Evolutionary conservation across 106 monocot genomes (phyloP), one percentile per base, ranked within the genome.

Genomic region (Dendrobium officinale): DNA sequence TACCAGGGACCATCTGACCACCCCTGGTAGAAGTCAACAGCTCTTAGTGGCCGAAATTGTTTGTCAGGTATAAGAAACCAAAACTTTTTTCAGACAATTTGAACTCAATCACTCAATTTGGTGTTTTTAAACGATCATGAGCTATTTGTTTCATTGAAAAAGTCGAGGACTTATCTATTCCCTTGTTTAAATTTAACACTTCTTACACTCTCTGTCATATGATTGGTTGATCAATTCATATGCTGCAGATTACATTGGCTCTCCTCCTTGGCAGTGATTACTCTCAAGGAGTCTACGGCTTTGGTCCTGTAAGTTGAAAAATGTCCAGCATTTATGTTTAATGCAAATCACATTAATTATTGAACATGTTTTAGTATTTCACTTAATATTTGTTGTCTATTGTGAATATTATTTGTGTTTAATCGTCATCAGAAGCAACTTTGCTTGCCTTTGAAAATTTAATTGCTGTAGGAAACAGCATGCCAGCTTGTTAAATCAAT

Each of bases 251-350:
- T 79, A 78, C 89, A 78, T 77, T 96, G 61, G 89, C 90, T 64
- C 84, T 96, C 81, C 89, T 96, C 90, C 96, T 96, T 75, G 96
- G 96, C 44, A 86, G 93, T 79, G 96, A 96, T 66, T 96, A 96
- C 73, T 89, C 91, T 78, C 88, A 90, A 45, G 85, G 93, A 80
- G 80, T 96, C 79, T 82, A 75, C 87, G 93, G 96, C 2, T 90
- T 96, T 82, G 96, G 96, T 10, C 89, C 85, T 31, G 95, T 95
- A 88, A 86, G 95, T 88, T 61, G 27, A 5, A 16, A 75, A 70
- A 37, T 70, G 4, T 70, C 1, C 10, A 70, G 37, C 33, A 37
- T 72, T 7, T 9, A 18, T 18, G 19, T 73, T 47, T 77, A 4
- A 4, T 9, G n/a, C 22, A 22, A 61, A 61, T 22, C 6, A 22